Evolutionary conservation across 2,329 filamentous ascomycete genomes (phyloP).

Genomic region (Pleomassaria siparia): DNA sequence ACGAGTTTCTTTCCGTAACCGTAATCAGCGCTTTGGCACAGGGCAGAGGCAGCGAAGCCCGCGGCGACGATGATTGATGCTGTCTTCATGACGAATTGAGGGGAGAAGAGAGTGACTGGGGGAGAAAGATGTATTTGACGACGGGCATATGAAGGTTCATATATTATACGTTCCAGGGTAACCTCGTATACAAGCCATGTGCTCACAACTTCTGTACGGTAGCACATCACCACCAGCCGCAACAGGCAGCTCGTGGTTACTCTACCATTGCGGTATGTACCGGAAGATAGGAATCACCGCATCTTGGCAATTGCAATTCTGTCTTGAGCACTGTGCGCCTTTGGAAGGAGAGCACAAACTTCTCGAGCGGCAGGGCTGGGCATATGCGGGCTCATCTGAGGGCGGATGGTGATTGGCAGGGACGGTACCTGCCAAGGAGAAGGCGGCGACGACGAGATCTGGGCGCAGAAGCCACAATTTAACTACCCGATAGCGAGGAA

Average conservation of each 20-base stretch:
- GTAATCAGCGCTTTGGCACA: too few species aligned
- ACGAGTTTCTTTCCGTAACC: constrained; percentile 15
- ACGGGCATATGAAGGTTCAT: constrained; percentile 2
- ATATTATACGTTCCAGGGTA: not conserved
- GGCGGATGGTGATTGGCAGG: constrained; percentile 32
- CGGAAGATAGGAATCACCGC: constrained; percentile 1
- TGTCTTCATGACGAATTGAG: constrained; percentile 27
- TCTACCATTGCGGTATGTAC: constrained; percentile 2
- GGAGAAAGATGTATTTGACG: not conserved
- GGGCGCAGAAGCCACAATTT: constrained; percentile 18
- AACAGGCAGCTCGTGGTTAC: constrained; percentile 7
- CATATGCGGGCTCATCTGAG: constrained; percentile 1
- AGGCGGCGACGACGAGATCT: constrained; percentile 4
- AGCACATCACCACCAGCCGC: constrained; percentile 5
- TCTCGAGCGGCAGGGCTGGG: not conserved
- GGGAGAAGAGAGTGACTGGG: not conserved
- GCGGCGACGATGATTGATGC: constrained; percentile 24
- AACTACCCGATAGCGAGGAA: not conserved
- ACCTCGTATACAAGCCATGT: constrained; percentile 1
- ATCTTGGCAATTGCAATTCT: constrained; percentile 5
- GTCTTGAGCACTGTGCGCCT: constrained; percentile 2
- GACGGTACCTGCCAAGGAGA: constrained; percentile 20
- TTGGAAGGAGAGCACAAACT: constrained; percentile 8
- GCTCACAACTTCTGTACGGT: too few species aligned
- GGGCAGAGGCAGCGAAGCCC: constrained; percentile 19